Conservation (phyloP, 139 green algal genomes). For the Asterochloris sp. region DNA sequence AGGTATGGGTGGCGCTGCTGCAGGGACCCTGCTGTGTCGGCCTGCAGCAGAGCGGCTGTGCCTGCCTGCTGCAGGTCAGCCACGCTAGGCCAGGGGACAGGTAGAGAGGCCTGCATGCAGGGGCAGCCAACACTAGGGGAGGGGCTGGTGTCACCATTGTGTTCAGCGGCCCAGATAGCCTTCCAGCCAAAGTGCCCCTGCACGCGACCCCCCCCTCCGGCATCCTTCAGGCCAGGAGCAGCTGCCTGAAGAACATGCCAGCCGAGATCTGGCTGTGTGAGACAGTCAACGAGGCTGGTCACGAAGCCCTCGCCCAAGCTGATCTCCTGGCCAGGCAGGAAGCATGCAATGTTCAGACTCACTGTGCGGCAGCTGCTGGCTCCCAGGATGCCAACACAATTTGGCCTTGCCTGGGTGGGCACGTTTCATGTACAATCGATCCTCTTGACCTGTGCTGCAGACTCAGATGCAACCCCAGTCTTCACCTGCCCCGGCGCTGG, state of each 20-base stretch:
- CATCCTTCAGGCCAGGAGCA: not conserved
- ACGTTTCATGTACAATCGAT: too few species aligned
- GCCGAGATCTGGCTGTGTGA: not conserved
- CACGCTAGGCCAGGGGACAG: conserved; percentile 22
- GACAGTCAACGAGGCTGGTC: not conserved
- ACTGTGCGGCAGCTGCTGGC: too few species aligned
- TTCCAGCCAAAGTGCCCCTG: not conserved
- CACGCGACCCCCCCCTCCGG: not conserved
- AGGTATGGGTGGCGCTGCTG: conserved; percentile 60
- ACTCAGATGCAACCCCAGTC: too few species aligned
- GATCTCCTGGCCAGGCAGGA: not conserved
- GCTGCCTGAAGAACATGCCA: not conserved
- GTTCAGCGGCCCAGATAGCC: not conserved
- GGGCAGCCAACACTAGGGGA: too few species aligned
- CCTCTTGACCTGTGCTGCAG: too few species aligned
- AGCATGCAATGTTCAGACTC: too few species aligned
- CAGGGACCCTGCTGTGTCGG: conserved; percentile 44
- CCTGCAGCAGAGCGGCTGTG: conserved; percentile 38
- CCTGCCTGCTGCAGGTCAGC: conserved; percentile 60
- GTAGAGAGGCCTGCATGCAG: too few species aligned
- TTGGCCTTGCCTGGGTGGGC: too few species aligned
- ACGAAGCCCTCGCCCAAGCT: too few species aligned
- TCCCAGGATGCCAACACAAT: too few species aligned
- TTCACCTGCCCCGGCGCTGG: too few species aligned
- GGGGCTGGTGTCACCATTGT: too few species aligned